Evolutionary conservation across 2,329 filamentous ascomycete species (phyloP).

Genomic region (Paecilomyces sp.): DNA sequence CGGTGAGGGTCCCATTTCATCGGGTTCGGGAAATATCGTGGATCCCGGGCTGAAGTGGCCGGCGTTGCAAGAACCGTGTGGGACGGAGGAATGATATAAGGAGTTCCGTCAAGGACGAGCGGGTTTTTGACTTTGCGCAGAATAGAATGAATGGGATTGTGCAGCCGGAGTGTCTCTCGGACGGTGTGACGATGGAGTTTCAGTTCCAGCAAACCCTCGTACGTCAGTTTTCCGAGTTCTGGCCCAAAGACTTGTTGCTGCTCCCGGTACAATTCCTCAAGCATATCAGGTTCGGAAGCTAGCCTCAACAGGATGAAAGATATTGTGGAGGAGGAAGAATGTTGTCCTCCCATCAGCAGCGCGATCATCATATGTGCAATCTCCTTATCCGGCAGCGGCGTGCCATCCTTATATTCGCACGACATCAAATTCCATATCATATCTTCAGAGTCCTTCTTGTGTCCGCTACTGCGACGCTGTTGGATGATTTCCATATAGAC

Average conservation of each 20-base stretch:
- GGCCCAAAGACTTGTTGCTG: slow-evolving; percentile 67
- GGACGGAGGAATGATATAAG: slow-evolving; percentile 71
- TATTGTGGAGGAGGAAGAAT: slow-evolving; percentile 77
- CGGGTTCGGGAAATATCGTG: slow-evolving; percentile 72
- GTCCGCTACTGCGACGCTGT: slow-evolving; percentile 54
- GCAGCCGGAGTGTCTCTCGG: slow-evolving; percentile 85
- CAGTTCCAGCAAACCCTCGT: slow-evolving; percentile 70
- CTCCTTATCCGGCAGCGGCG: slow-evolving; percentile 70
- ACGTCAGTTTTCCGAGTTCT: slow-evolving; percentile 66
- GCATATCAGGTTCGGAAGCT: slow-evolving; percentile 68
- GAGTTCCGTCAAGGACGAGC: slow-evolving; percentile 74
- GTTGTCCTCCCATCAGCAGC: slow-evolving; percentile 84
- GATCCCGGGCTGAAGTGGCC: slow-evolving; percentile 66
- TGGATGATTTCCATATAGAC: slow-evolving; percentile 78
- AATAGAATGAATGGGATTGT: slow-evolving; percentile 92
- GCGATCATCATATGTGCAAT: slow-evolving; percentile 93
- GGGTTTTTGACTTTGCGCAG: slow-evolving; percentile 86
- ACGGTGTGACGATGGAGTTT: slow-evolving; percentile 77
- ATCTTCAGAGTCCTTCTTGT: slow-evolving; percentile 54
- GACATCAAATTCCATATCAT: slow-evolving; percentile 91
- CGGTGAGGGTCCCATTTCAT: slow-evolving; percentile 82
- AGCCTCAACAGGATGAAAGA: slow-evolving; percentile 81
- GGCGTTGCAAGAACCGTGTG: slow-evolving; percentile 81
- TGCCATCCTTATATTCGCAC: slow-evolving; percentile 76
- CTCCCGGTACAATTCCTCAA: slow-evolving; percentile 77